These are phyloP conservation scores for Vaccinium darrowii DNA, from an alignment of 148 eudicot genomes.

Conservation along the genomic window DNA sequence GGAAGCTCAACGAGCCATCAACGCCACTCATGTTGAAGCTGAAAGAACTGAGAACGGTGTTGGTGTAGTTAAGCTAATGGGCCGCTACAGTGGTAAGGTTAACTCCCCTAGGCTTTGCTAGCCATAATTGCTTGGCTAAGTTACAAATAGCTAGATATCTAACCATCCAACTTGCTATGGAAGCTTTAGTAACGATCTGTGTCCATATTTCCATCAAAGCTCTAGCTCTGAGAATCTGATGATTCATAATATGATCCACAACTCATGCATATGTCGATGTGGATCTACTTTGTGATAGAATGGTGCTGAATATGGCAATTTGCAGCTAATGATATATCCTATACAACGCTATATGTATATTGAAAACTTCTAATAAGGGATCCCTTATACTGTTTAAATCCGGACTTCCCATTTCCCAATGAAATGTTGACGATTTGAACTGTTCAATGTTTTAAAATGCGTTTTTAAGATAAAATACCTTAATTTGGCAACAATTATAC, in stretches of 20 bases:
- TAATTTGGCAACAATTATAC: not conserved
- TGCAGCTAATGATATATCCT: not conserved
- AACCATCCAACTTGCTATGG: not conserved
- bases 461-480: not conserved
- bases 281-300: not conserved
- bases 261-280: not conserved
- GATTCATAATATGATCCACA: not conserved
- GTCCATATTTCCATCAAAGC: no score
- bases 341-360: no score
- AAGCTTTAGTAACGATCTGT: not conserved
- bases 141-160: conserved; percentile 2
- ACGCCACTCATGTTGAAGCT: conserved; percentile 98
- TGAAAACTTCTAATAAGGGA: no score
- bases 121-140: not conserved
- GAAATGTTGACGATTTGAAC: no score
- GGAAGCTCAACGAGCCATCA: conserved; percentile 98
- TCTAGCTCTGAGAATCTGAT: not conserved
- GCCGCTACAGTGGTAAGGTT: conserved; percentile 85
- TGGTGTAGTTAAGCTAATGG: conserved; percentile 97
- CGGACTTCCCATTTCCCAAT: no score
- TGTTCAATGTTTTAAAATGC: no score
- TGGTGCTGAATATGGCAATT: not conserved
- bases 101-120: conserved; percentile 12
- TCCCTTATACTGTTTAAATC: no score
- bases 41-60: conserved; percentile 89